Evolutionary conservation across 2,329 filamentous ascomycete genomes (phyloP).

Genomic region (Fusarium falciforme): DNA sequence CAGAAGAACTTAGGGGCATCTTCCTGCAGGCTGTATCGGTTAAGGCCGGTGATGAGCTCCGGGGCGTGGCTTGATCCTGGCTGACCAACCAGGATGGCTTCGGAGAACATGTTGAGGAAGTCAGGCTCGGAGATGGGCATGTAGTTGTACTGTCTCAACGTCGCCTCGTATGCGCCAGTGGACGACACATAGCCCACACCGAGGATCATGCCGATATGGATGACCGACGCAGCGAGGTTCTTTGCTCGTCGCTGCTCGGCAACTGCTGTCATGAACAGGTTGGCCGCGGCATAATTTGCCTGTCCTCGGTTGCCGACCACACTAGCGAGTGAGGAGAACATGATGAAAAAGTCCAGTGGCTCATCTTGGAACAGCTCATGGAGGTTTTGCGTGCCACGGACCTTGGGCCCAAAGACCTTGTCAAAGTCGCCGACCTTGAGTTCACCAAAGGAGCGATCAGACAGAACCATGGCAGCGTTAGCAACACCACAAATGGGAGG

Average conservation of each 20-base stretch:
- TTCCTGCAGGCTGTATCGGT: neutral
- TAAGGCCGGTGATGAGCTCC: neutral
- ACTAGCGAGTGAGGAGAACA: neutral
- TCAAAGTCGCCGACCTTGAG: neutral
- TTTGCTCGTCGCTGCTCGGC: neutral
- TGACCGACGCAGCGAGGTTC: neutral
- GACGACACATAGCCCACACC: neutral
- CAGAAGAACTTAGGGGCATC: neutral
- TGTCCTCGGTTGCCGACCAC: conserved; percentile 3
- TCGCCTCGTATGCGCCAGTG: neutral
- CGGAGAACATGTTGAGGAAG: neutral
- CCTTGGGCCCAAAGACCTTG: neutral
- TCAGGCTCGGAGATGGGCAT: neutral
- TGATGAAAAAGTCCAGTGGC: neutral
- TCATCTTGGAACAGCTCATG: neutral
- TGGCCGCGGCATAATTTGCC: conserved; percentile 4
- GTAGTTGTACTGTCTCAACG: neutral
- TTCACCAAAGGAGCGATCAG: neutral
- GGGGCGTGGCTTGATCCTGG: neutral
- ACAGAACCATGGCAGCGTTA: neutral
- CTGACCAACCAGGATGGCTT: neutral
- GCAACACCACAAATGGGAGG: neutral
- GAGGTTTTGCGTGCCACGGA: neutral
- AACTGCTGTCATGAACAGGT: neutral
- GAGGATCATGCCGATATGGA: neutral